Base-by-base conservation (phyloP, 73 alveolate genomes). In the Paramecium bursaria region DNA sequence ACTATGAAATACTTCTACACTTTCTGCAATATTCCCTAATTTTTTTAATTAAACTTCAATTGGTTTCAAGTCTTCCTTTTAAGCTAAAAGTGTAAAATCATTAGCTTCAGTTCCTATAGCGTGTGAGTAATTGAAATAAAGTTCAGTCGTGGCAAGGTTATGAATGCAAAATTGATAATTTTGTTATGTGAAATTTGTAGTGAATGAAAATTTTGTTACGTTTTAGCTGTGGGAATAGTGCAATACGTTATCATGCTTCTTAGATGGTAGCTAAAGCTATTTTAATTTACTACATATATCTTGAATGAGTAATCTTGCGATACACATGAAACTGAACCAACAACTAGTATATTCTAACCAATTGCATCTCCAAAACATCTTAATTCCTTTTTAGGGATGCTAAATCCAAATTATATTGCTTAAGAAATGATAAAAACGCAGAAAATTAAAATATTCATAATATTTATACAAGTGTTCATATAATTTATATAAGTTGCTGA, bases 61-160 rank as follows among this genome's bases (percentile, higher is more conserved):
- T 13, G 82, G 82, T 67, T 67, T 67, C 35, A 67, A 67, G 13
- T 67, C 82, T 27, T 67, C 82, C 23, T 67, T 67, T 17, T 67
- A 42, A 35, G 82, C 82, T 5, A 67, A 44, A 21, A 67, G 44
- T 5, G 60, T 25, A 42, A 67, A 67, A 67, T 67, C 82, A 19
- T 67, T 39, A 1, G 82, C 82, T 11, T 67, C 82, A 35, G 33
- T 67, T 19, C 82, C 82, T 35, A 57, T 67, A 17, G 53, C 46
- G 4, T 39, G 44, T 4, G 22, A 39, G 27, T 39, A 67, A 25
- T 35, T 67, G 33, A 67, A 39, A 3, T 13, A 17, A 22, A 48
- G 15, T 6, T 19, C 13, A 25, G 26, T 39, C 3, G 17, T 26
- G 17, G 82, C 82, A 21, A 67, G 33, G 39, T 67, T 67, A 42